Evolutionary conservation across 2,329 filamentous ascomycete genomes (phyloP).

Genomic region (Arthrobotrys sinensis): DNA sequence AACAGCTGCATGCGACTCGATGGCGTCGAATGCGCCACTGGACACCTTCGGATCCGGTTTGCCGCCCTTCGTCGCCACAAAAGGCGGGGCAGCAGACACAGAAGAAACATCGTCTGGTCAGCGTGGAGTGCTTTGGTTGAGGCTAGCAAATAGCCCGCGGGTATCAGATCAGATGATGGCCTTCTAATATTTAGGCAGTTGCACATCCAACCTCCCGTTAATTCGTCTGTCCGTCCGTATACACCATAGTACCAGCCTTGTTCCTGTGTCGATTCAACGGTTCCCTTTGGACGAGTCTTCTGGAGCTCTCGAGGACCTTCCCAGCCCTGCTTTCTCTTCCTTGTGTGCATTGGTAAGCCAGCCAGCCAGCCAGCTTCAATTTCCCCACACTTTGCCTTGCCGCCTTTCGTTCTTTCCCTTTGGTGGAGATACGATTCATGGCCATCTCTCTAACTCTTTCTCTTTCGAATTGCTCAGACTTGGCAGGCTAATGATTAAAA

Average conservation of each 20-base stretch:
- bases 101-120: slow-evolving; percentile 15
- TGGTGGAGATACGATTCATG: slow-evolving; percentile 33
- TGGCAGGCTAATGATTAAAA: slow-evolving; percentile 14
- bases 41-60: slow-evolving; percentile 54
- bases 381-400: slow-evolving; percentile 42
- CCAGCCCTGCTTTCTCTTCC: not conserved
- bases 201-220: slow-evolving; percentile 24
- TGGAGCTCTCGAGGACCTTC: slow-evolving; percentile 43
- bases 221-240: slow-evolving; percentile 12
- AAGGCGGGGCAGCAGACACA: slow-evolving; percentile 38
- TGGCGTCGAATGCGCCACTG: slow-evolving; percentile 48
- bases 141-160: slow-evolving; percentile 11
- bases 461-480: slow-evolving; percentile 19
- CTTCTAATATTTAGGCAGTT: slow-evolving; percentile 51
- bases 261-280: slow-evolving; percentile 10
- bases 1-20: slow-evolving; percentile 46
- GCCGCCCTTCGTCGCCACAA: slow-evolving; percentile 50
- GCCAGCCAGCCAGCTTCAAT: not conserved
- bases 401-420: slow-evolving; percentile 9
- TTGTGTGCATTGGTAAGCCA: slow-evolving; percentile 52
- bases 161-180: slow-evolving; percentile 55
- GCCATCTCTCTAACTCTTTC: slow-evolving; percentile 9
- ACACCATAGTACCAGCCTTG: not conserved
- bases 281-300: slow-evolving; percentile 21
- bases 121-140: slow-evolving; percentile 14